These are phyloP conservation scores for Fusarium odoratissimum DNA, from an alignment of 2,329 filamentous ascomycete species.

Conservation along the genomic window DNA sequence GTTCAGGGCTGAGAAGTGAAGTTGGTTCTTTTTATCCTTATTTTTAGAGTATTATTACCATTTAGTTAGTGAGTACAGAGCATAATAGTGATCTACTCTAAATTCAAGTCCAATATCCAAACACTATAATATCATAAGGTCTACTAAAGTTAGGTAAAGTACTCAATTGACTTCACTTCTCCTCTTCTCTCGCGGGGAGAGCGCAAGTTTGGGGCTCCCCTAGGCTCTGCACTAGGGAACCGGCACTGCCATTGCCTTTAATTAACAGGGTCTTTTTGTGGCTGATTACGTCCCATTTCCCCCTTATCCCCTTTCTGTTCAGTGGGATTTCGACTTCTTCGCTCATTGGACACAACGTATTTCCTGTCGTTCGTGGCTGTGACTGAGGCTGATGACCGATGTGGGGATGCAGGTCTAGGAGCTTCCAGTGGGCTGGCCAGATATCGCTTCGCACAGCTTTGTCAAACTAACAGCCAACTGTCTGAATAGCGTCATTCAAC, in stretches of 20 bases:
- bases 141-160: no score
- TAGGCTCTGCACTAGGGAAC: slow-evolving; percentile 1
- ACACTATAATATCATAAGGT: neutral
- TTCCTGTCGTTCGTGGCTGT: slow-evolving; percentile 14
- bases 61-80: neutral
- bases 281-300: slow-evolving; percentile 28
- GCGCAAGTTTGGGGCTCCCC: neutral
- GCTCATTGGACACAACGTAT: slow-evolving; percentile 18
- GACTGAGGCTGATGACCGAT: slow-evolving; percentile 6
- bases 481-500: slow-evolving; percentile 1
- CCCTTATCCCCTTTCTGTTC: slow-evolving; percentile 20
- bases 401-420: slow-evolving; percentile 29
- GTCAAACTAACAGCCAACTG: neutral
- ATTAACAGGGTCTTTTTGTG: slow-evolving; percentile 42
- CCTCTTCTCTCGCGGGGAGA: neutral
- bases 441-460: slow-evolving; percentile 34
- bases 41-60: neutral
- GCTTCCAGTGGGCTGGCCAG: slow-evolving; percentile 33
- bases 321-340: neutral
- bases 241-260: slow-evolving; percentile 19
- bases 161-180: neutral
- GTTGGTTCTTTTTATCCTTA: neutral
- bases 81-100: neutral
- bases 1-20: neutral
- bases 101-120: fast-evolving